Evolutionary conservation across 2,329 filamentous ascomycete species (phyloP).

Genomic region (Nakataea oryzae): DNA sequence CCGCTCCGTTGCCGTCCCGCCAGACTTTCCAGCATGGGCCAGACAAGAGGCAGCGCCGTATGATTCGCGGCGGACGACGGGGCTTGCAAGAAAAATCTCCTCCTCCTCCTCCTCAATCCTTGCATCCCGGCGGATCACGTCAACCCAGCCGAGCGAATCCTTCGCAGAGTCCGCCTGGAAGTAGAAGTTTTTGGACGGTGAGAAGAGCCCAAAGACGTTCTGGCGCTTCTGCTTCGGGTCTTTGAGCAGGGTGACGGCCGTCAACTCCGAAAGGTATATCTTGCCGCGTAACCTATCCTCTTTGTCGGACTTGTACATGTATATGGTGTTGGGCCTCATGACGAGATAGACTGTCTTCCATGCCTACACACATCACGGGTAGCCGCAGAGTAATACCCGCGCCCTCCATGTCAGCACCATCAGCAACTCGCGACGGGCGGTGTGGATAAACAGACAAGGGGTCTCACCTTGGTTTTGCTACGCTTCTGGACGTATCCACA

Average conservation of each 20-base stretch:
- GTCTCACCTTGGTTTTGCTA: conserved; percentile 78
- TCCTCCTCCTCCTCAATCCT: conserved; percentile 83
- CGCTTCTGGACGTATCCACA: conserved; percentile 78
- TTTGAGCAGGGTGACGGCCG: conserved; percentile 78
- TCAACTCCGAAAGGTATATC: conserved; percentile 79
- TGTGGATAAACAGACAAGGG: not conserved
- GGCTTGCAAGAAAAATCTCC: conserved; percentile 66
- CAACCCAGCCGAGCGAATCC: conserved; percentile 81
- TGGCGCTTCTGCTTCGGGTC: conserved; percentile 80
- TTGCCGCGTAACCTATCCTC: conserved; percentile 85
- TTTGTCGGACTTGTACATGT: conserved; percentile 84
- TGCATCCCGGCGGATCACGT: conserved; percentile 67
- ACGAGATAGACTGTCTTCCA: conserved; percentile 91
- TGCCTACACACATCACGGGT: conserved; percentile 37
- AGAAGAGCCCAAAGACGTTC: conserved; percentile 87
- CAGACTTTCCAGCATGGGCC: conserved; percentile 6
- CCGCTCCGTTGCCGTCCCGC: conserved; percentile 16
- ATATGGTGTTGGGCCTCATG: conserved; percentile 79
- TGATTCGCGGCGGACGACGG: conserved; percentile 39
- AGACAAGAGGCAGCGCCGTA: conserved; percentile 16
- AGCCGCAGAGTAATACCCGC: not conserved
- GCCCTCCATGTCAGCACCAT: not conserved
- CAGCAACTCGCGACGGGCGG: not conserved
- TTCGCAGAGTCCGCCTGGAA: conserved; percentile 64
- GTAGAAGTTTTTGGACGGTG: conserved; percentile 82